These are phyloP conservation scores for Prunus kanzakura DNA, from an alignment of 306 rosid species.

Conservation along the genomic window DNA sequence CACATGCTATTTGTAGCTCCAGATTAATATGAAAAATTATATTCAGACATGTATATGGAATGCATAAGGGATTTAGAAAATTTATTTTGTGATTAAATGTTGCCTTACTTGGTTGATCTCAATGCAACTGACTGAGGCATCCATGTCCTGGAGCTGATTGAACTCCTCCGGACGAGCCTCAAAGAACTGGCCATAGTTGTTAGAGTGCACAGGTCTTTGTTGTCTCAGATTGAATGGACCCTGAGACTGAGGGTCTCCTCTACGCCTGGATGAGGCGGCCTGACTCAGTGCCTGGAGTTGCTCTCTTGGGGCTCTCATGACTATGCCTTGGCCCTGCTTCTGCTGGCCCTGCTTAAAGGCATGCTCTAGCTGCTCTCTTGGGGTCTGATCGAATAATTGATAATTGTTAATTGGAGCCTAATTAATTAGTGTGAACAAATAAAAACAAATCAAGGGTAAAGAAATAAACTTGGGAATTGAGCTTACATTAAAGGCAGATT, in stretches of 20 bases:
- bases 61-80: not conserved
- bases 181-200: slow-evolving; percentile 30
- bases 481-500: slow-evolving; percentile 34
- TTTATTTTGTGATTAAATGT: not conserved
- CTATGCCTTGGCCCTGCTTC: slow-evolving; percentile 23
- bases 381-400: slow-evolving; percentile 12
- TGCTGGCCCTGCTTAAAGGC: slow-evolving; percentile 8
- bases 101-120: slow-evolving; percentile 37
- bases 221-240: slow-evolving; percentile 27
- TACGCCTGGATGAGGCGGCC: slow-evolving; percentile 20
- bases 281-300: slow-evolving; percentile 40
- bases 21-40: not conserved
- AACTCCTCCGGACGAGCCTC: slow-evolving; percentile 43
- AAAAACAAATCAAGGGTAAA: not conserved
- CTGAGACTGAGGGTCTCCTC: slow-evolving; percentile 4
- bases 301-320: slow-evolving; percentile 29
- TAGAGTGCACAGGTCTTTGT: slow-evolving; percentile 21
- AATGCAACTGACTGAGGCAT: slow-evolving; percentile 10
- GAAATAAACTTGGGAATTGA: not conserved
- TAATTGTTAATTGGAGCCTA: not conserved
- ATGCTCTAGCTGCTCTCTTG: slow-evolving; percentile 27
- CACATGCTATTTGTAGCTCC: too few species aligned
- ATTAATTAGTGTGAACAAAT: not conserved
- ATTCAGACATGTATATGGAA: not conserved
- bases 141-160: slow-evolving; percentile 36